Percentiles rank a stretch among this genome's conserved stretches.
These are phyloP conservation scores for Blakeslea trispora DNA, from an alignment of 371 early-diverging fungal genomes.

Conservation along the genomic window DNA sequence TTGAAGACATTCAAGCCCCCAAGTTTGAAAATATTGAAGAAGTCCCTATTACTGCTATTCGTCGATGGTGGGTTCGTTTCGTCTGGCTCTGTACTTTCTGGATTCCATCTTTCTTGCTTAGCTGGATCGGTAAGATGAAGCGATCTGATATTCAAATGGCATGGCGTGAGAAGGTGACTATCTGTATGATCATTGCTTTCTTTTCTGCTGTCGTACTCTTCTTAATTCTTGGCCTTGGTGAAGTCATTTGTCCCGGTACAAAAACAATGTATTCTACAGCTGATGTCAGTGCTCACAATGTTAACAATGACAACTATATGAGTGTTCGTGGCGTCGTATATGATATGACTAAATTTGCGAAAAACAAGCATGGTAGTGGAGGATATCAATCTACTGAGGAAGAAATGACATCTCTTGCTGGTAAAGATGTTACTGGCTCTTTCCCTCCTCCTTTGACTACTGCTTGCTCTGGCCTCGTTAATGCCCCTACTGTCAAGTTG, in stretches of 20 bases:
- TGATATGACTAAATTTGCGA: conserved; percentile 63
- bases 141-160: conserved; percentile 85
- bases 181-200: conserved; percentile 81
- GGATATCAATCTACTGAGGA: conserved; percentile 38
- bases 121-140: conserved; percentile 65
- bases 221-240: conserved; percentile 82
- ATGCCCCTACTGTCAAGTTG: conserved; percentile 22
- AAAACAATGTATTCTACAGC: conserved; percentile 56
- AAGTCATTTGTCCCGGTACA: conserved; percentile 79
- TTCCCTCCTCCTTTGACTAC: conserved; percentile 72
- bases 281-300: conserved; percentile 37
- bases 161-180: conserved; percentile 93
- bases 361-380: conserved; percentile 41
- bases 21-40: conserved; percentile 53
- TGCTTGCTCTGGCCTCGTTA: conserved; percentile 51
- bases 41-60: conserved; percentile 46
- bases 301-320: conserved; percentile 48
- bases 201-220: conserved; percentile 77
- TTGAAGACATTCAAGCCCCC: conserved; percentile 35
- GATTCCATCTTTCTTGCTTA: conserved; percentile 68
- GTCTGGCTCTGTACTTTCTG: conserved; percentile 87
- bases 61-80: conserved; percentile 78
- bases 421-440: conserved; percentile 58
- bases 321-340: conserved; percentile 67
- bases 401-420: conserved; percentile 61